Base-by-base conservation (phyloP, 1,284 basidiomycete species). In the Pseudomicrostroma phylloplanum region DNA sequence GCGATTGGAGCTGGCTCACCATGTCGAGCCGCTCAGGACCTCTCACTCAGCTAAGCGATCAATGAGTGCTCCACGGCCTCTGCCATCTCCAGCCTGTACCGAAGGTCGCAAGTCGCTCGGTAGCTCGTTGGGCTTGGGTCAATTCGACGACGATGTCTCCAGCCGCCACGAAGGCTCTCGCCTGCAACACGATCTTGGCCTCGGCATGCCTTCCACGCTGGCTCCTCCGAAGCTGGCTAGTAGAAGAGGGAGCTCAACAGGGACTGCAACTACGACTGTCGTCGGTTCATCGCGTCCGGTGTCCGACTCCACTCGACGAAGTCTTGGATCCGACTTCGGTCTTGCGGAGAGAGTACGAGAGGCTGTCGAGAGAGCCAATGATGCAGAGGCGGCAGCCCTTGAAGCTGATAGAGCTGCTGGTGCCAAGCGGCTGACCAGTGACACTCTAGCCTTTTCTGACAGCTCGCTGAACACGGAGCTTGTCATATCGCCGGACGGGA, bases 251-350 rank as follows among this genome's bases (percentile, higher is more conserved):
- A 36, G 30, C 30, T 36, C 30, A 9, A 36, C 30, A 36, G 30
- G 30, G 4, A 36, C 30, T 36, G 30, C 30, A 9, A 36, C 30
- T 36, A 36, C 30, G 30, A 36, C 30, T 4, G 3, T 36, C 9
- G 30, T 36, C 30, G 30, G 30, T 36, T 9, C 30, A 36, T 36
- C 30, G 3, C 30, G 30, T 4, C 30, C 30, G 30, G 30, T 36
- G 3, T 54, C 25, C 17, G 51, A 54, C 21, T n/a, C 21, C 3
- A 48, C 21, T 3, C 51, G 51, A 6, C 51, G 51, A 19, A 54
- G 51, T 54, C 51, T 54, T 15, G 25, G 51, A 8, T 54, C 51
- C 13, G 51, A 54, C 21, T 26, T 54, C 23, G 51, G 51, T 19
- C 51, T 54, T 19, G 21, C 13, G 21, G 25, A 21, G 21, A 13